These are phyloP conservation scores for Didymella sp. DNA, from an alignment of 2,329 filamentous ascomycete genomes.

Conservation along the genomic window DNA sequence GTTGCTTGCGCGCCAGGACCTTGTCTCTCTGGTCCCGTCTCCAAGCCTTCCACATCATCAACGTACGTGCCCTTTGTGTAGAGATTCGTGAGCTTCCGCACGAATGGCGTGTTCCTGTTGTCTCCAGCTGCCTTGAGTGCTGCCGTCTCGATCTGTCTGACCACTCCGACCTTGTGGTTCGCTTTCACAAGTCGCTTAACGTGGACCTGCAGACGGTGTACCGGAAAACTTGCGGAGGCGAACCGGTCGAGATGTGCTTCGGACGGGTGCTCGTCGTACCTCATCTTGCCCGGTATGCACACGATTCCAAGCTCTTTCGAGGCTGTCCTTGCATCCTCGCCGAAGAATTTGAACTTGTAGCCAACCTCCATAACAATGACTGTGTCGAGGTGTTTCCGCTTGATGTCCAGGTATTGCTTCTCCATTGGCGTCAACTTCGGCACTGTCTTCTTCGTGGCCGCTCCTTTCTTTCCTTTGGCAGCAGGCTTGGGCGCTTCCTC, in stretches of 20 bases:
- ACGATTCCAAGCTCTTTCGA: constrained; percentile 93
- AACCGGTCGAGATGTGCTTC: constrained; percentile 93
- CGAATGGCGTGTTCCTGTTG: constrained; percentile 91
- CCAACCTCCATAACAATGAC: constrained; percentile 92
- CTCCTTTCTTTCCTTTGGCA: constrained; percentile 58
- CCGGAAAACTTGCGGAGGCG: constrained; percentile 93
- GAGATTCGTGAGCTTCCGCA: constrained; percentile 90
- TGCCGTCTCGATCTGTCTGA: constrained; percentile 92
- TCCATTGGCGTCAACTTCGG: constrained; percentile 95
- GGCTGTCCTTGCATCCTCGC: constrained; percentile 88
- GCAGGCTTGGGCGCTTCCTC: constrained; percentile 60
- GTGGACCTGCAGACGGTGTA: constrained; percentile 89
- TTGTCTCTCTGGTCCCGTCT: constrained; percentile 55
- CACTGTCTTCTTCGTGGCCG: constrained; percentile 70
- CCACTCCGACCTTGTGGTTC: constrained; percentile 94
- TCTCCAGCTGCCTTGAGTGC: constrained; percentile 94
- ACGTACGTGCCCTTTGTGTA: constrained; percentile 99
- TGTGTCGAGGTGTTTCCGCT: constrained; percentile 87
- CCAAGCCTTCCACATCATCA: constrained; percentile 86
- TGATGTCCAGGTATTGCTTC: constrained; percentile 91
- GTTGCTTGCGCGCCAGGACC: constrained; percentile 66
- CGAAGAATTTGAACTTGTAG: constrained; percentile 98
- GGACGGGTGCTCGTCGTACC: constrained; percentile 84
- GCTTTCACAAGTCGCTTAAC: constrained; percentile 91
- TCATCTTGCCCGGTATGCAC: constrained; percentile 93